Evolutionary conservation across 1,284 basidiomycete species (phyloP).

Genomic region (Ganoderma resinaceum): DNA sequence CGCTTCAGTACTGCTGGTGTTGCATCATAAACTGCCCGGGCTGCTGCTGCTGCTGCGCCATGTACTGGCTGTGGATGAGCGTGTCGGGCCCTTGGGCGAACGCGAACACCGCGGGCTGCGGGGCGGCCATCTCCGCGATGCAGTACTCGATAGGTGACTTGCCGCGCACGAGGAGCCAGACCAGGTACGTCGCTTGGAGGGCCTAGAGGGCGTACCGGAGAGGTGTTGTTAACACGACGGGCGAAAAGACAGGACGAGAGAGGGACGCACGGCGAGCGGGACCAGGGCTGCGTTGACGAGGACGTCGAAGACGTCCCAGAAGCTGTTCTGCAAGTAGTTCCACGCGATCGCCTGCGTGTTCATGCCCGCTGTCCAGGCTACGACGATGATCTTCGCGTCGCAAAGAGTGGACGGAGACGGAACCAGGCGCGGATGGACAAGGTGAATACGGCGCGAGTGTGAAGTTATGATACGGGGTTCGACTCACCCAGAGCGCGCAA

Average conservation of each 20-base stretch:
- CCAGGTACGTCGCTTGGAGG: not conserved
- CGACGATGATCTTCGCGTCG: not conserved
- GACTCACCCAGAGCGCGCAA: not conserved
- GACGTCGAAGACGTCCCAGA: constrained; percentile 5
- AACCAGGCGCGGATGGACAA: not conserved
- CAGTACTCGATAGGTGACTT: not conserved
- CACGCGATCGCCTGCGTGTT: constrained; percentile 4
- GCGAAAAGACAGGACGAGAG: no score
- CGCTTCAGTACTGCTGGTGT: not conserved
- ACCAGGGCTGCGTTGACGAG: not conserved
- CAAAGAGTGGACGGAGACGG: not conserved
- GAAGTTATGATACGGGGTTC: not conserved
- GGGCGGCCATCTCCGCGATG: not conserved
- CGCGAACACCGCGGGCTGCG: not conserved
- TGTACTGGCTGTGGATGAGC: not conserved
- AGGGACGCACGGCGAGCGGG: not conserved
- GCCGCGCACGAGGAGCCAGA: not conserved
- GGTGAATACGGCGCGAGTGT: not conserved
- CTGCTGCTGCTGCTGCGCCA: not conserved
- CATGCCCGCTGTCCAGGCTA: not conserved
- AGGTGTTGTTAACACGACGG: not conserved
- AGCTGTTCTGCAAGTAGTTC: not conserved
- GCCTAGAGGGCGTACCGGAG: not conserved
- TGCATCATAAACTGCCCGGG: not conserved
- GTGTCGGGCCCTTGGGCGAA: not conserved